These are phyloP conservation scores for Exophiala sp. DNA, from an alignment of 2,329 filamentous ascomycete genomes.

Conservation along the genomic window DNA sequence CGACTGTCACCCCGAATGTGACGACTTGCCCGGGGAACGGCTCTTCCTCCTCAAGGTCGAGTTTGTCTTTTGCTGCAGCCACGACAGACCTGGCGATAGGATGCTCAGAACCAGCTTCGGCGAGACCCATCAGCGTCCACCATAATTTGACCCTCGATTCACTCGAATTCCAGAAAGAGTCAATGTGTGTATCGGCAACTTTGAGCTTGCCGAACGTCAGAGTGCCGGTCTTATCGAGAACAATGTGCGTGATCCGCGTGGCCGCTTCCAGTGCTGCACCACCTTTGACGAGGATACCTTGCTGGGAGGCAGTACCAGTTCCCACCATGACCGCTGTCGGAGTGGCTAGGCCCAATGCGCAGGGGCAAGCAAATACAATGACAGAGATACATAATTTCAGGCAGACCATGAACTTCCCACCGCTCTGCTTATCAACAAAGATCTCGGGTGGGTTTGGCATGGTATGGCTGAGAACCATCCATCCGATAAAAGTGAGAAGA, in stretches of 20 bases:
- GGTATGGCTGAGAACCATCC: conserved; percentile 92
- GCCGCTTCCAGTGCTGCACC: conserved; percentile 85
- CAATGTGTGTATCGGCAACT: conserved; percentile 66
- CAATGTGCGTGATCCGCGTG: conserved; percentile 81
- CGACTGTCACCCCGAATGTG: conserved; percentile 76
- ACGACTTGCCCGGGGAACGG: conserved; percentile 76
- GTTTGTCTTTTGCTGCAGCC: conserved; percentile 64
- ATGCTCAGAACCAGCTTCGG: conserved; percentile 92
- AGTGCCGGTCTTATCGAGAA: conserved; percentile 94
- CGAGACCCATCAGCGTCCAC: conserved; percentile 95
- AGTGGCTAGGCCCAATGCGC: conserved; percentile 89
- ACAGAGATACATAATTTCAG: conserved; percentile 97
- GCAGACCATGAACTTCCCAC: conserved; percentile 93
- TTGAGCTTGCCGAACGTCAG: conserved; percentile 94
- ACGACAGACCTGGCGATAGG: conserved; percentile 89
- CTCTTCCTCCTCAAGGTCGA: conserved; percentile 65
- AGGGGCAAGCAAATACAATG: conserved; percentile 96
- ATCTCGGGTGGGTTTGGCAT: conserved; percentile 79
- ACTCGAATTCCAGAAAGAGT: conserved; percentile 61
- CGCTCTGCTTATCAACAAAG: conserved; percentile 71
- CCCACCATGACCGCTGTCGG: conserved; percentile 98
- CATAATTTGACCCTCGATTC: conserved; percentile 68
- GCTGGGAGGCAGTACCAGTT: conserved; percentile 90
- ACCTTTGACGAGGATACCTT: conserved; percentile 96
- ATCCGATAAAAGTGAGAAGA: conserved; percentile 74